A percentile compares a stretch with the other conserved stretches of the same genome.
phyloP scores from a whole-genome alignment of 441 rosid genomes.

The Eruca vesicaria region DNA sequence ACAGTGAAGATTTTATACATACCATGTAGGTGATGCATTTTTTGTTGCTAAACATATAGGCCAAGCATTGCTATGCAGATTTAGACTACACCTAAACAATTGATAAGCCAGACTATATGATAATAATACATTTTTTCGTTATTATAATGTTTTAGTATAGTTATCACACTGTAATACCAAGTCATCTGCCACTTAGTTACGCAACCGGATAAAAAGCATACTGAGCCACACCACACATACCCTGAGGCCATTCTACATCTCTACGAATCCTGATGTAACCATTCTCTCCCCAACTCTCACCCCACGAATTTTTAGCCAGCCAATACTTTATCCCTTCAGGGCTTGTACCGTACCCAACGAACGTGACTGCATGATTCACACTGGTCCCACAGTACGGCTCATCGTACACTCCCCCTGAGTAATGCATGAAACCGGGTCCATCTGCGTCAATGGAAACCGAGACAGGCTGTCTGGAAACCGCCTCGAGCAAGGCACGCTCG shows the following conservation, averaged over 20 bases:
- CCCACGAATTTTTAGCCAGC: slow-evolving; percentile 43
- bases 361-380: slow-evolving; percentile 36
- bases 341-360: slow-evolving; percentile 27
- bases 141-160: not conserved
- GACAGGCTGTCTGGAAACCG: slow-evolving; percentile 45
- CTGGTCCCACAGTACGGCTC: slow-evolving; percentile 34
- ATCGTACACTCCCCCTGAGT: slow-evolving; percentile 34
- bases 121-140: not conserved
- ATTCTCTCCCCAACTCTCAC: slow-evolving; percentile 34
- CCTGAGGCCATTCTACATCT: slow-evolving; percentile 33
- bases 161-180: slow-evolving; percentile 3
- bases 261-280: slow-evolving; percentile 38
- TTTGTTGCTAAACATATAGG: not conserved
- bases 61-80: slow-evolving; percentile 21
- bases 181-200: slow-evolving; percentile 1
- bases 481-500: slow-evolving; percentile 40
- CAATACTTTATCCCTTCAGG: slow-evolving; percentile 37
- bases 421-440: slow-evolving; percentile 32
- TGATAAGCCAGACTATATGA: not conserved
- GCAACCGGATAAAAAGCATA: slow-evolving; percentile 43
- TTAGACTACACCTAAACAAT: slow-evolving; percentile 8
- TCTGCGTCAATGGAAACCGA: slow-evolving; percentile 22
- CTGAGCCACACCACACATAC: slow-evolving; percentile 46
- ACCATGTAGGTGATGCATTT: not conserved
- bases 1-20: not conserved